A percentile compares a stretch with the other conserved stretches of the same genome.
Evolutionary conservation across 108 stramenopile species (phyloP).

Genomic region (Cyclotella baltica): DNA sequence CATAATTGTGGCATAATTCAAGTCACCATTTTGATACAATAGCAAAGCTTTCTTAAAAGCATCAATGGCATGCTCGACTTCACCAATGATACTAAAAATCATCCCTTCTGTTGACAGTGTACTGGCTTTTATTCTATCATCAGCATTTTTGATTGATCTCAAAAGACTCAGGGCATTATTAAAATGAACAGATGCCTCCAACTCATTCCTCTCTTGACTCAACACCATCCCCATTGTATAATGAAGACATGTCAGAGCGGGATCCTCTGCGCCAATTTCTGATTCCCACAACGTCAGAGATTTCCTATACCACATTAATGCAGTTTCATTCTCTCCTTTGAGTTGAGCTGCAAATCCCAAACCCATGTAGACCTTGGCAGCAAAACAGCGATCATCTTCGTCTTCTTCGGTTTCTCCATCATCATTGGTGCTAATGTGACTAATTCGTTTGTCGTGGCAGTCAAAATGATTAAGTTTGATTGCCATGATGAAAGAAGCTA

Average conservation of each 20-base stretch:
- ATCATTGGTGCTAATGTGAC: not conserved
- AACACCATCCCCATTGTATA: slow-evolving; percentile 69
- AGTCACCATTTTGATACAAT: slow-evolving; percentile 23
- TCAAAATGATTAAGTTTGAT: slow-evolving; percentile 45
- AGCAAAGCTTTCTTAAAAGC: slow-evolving; percentile 35
- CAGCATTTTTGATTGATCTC: not conserved
- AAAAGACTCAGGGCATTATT: slow-evolving; percentile 43
- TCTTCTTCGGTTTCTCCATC: too few relatives aligned
- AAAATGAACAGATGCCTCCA: slow-evolving; percentile 52
- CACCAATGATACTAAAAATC: slow-evolving; percentile 41
- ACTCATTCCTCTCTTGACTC: slow-evolving; percentile 69
- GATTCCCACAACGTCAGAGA: slow-evolving; percentile 39
- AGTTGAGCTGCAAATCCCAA: slow-evolving; percentile 46
- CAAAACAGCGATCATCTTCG: slow-evolving; percentile 42
- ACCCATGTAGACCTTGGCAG: slow-evolving; percentile 51
- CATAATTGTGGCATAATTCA: slow-evolving; percentile 45
- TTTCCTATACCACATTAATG: slow-evolving; percentile 49
- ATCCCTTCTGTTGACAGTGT: slow-evolving; percentile 53
- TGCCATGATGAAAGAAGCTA: slow-evolving; percentile 34
- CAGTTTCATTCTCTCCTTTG: slow-evolving; percentile 44
- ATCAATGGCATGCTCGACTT: slow-evolving; percentile 23
- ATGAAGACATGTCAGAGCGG: slow-evolving; percentile 22
- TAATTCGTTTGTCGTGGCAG: not conserved
- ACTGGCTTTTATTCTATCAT: slow-evolving; percentile 15
- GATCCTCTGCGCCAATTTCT: slow-evolving; percentile 31